These are phyloP conservation scores for Corrigiola litoralis DNA, from an alignment of 179 eudicot genomes.

Conservation along the genomic window DNA sequence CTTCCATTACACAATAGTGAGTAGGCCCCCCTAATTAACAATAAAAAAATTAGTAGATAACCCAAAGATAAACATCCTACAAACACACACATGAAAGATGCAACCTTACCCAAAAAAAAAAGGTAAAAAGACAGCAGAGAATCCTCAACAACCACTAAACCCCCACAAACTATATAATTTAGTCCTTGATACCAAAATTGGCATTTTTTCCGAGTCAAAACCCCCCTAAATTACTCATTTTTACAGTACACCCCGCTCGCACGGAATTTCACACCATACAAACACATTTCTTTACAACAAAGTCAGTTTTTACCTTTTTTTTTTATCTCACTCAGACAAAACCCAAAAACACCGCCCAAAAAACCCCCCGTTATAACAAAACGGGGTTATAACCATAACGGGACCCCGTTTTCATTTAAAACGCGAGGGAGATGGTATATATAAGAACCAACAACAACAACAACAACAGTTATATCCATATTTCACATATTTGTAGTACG, in stretches of 20 bases:
- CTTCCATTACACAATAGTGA: no score
- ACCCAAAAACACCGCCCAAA: slow-evolving; percentile 16
- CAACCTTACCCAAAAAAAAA: neutral
- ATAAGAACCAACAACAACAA: no score
- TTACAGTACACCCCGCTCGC: slow-evolving; percentile 15
- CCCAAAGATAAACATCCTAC: neutral
- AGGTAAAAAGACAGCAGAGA: slow-evolving; percentile 14
- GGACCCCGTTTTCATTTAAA: no score
- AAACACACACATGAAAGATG: neutral
- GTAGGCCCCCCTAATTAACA: no score
- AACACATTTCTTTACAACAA: neutral
- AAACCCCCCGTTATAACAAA: slow-evolving; percentile 1
- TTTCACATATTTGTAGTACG: no score
- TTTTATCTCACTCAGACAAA: neutral
- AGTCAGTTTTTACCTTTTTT: slow-evolving; percentile 1
- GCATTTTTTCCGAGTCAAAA: neutral
- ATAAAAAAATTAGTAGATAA: neutral
- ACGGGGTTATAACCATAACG: neutral
- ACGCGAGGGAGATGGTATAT: slow-evolving; percentile 1
- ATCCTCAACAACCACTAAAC: slow-evolving; percentile 22
- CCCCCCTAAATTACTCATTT: neutral
- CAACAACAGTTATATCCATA: no score
- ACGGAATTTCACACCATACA: slow-evolving; percentile 20
- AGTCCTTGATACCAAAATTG: slow-evolving; percentile 4
- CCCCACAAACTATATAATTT: slow-evolving; percentile 5